Evolutionary conservation across 2,329 filamentous ascomycete genomes (phyloP), one percentile per base, ranked within the genome.

Genomic region (Paraconiothyrium brasiliense): DNA sequence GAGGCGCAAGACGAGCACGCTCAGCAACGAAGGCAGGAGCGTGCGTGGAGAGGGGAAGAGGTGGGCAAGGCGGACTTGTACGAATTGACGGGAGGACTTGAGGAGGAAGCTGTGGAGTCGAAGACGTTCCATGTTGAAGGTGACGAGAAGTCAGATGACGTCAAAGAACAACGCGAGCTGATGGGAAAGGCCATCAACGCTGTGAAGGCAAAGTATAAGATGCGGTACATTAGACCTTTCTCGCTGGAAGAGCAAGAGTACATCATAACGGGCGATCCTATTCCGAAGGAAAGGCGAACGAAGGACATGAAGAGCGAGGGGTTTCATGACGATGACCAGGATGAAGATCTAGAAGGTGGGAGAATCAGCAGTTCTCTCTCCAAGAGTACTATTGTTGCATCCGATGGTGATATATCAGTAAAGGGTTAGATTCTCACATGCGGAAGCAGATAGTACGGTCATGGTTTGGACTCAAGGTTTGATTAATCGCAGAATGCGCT

Each of bases 181-280:
- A n/a, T 43, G 43, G 10, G n/a, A 22, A 22, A 30, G 9, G 35
- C 16, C 13, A 30, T 54, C 14, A 34, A 6, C 22, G 22, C 4
- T 20, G 13, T 41, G 35, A 54, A 41, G 24, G 35, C 11, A 13
- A 54, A 54, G 35, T 43, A 54, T 16, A 54, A 41, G 9, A 41
- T 13, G 16, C 11, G 9, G 35, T 14, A 20, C 4, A 30, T 43
- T 6, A 20, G 5, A 14, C 35, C 22, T 10, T 43, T 54, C 11
- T 30, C 34, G 35, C 16, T 43, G 13, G 50, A 54, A 24, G 35
- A 54, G 30, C 22, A 9, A 13, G 14, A 30, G 7, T 43, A 41
- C 13, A 43, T 54, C 9, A n/a, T 54, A 2, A 4, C n/a, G 30
- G 37, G 50, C 14, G 39, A n/a, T 41, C 39, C 39, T 41, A n/a